Base-by-base conservation (phyloP, 2,329 filamentous ascomycete genomes). In the Teratosphaeria gauchensis region DNA sequence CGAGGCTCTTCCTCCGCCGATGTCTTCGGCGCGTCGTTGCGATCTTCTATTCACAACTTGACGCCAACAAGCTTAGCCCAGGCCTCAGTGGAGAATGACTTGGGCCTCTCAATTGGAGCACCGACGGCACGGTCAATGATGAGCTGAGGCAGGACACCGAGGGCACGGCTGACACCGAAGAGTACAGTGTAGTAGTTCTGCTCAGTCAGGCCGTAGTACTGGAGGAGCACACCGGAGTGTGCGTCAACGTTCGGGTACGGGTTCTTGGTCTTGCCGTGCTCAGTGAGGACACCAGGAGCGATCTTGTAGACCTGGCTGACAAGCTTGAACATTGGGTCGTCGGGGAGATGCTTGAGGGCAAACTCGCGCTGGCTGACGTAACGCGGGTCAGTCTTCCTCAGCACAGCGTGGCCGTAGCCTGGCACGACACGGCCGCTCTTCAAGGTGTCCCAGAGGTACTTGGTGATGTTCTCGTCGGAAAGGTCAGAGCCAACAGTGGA, bases 201-300 rank as follows among this genome's bases (percentile, higher is more conserved):
- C 84, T 99, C 92, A 65, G 89, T 97, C 76, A 99, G 83, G 73
- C 94, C 94, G 81, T 99, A 99, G 88, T 99, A 94, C 83, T 99
- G 94, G 70, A 99, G 90, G 67, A 99, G 90, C 68, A 99, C 94
- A 84, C 94, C 94, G 33, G 92, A 96, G 88, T 97, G 94, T 73
- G 92, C 92, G 74, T 97, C 92, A 73, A 97, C 92, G 82, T 97
- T 97, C 78, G 94, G 94, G 85, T 84, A 97, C 68, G 92, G 92
- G 89, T 97, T 96, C 89, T 97, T 97, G 84, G 92, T 97, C 90
- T 99, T 99, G 82, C 94, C 94, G 83, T 99, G 94, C 87, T 99
- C 91, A 67, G 94, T 99, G 76, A 99, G 84, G 71, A 99, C 94
- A 73, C 88, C 89, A 66, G 94, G 94, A 65, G 94, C 94, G 72